Evolutionary conservation across 805 yeast genomes (phyloP).

Genomic region (Barnettozyma californica): DNA sequence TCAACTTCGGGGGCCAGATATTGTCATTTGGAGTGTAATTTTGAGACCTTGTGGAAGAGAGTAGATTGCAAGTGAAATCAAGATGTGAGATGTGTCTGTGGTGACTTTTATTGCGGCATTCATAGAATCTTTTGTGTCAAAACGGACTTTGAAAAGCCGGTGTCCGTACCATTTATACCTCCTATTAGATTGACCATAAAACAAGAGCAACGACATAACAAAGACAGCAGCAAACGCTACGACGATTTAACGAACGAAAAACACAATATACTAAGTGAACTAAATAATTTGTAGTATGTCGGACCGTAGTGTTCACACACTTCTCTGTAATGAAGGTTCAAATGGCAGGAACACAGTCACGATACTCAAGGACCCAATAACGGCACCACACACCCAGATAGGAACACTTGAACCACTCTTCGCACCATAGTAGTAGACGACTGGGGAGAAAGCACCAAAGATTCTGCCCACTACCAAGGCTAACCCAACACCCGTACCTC

Average conservation of each 20-base stretch:
- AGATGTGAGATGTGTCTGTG: too few species aligned
- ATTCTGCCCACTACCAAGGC: conserved; percentile 51
- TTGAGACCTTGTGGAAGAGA: too few species aligned
- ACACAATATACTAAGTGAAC: neutral
- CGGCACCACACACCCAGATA: conserved; percentile 55
- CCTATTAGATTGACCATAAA: too few species aligned
- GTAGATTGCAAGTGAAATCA: too few species aligned
- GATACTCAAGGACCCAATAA: conserved; percentile 44
- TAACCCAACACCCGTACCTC: conserved; percentile 58
- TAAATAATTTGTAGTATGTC: too few species aligned
- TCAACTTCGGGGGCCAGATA: too few species aligned
- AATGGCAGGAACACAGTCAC: conserved; percentile 43
- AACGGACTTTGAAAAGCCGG: neutral
- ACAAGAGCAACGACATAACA: too few species aligned
- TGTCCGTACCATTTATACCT: neutral
- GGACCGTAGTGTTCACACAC: neutral
- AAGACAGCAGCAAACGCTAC: too few species aligned
- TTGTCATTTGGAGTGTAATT: too few species aligned
- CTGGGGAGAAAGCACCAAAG: conserved; percentile 53
- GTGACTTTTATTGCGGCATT: too few species aligned
- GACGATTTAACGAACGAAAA: too few species aligned
- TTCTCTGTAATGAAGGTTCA: conserved; percentile 10
- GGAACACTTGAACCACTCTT: conserved; percentile 49
- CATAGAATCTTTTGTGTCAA: neutral
- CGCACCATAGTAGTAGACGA: conserved; percentile 44